A percentile compares a stretch with the other conserved stretches of the same genome.
phyloP scores from a whole-genome alignment of 148 eudicot genomes.

The Cornus florida region DNA sequence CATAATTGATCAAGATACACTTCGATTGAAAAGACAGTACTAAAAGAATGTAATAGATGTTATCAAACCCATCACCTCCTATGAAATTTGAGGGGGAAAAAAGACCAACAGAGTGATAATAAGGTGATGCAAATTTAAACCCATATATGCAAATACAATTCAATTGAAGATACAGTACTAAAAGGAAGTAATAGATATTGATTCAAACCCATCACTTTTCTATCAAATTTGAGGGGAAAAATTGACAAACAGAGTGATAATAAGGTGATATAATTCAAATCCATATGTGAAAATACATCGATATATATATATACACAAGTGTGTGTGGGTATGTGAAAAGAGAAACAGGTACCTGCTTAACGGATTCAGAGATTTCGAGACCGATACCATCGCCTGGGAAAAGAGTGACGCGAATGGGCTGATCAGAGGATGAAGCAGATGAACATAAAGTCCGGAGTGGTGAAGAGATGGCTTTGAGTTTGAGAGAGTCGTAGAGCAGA shows the following conservation, averaged over 20 bases:
- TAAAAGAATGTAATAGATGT: too few species aligned
- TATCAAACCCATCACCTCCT: too few species aligned
- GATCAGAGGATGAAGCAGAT: neutral
- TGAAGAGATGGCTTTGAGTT: neutral
- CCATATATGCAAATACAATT: too few species aligned
- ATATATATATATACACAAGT: neutral
- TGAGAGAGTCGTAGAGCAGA: neutral
- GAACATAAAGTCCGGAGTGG: neutral
- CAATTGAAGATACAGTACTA: too few species aligned
- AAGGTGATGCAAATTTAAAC: too few species aligned
- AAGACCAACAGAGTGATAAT: too few species aligned
- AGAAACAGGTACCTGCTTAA: neutral
- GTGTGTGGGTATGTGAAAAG: neutral
- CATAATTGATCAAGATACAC: too few species aligned
- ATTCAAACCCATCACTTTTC: neutral
- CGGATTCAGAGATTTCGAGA: neutral
- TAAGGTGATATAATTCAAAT: too few species aligned
- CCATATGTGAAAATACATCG: neutral
- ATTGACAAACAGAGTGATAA: neutral
- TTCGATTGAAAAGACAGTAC: too few species aligned
- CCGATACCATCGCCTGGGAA: conserved; percentile 1
- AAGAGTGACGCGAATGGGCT: neutral
- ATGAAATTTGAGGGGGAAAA: too few species aligned
- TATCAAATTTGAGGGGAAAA: neutral
- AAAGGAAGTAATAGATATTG: too few species aligned